Evolutionary conservation across 352 stramenopile genomes (phyloP).

Genomic region (Pythium periplocum): DNA sequence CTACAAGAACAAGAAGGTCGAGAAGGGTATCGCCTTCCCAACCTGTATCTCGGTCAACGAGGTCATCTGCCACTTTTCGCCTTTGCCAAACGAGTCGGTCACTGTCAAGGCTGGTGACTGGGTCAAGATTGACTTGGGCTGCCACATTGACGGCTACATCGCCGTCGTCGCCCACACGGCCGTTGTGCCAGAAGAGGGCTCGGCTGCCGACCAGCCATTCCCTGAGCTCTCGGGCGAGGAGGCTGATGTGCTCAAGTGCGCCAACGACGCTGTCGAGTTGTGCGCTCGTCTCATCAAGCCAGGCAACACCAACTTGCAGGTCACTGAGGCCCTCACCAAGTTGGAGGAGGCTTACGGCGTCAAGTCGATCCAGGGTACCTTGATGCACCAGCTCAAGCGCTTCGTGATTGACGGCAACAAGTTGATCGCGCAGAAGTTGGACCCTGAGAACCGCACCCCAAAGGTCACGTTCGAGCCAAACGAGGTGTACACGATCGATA

Average conservation of each 20-base stretch:
- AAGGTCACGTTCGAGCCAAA: slow-evolving; percentile 94
- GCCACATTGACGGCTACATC: slow-evolving; percentile 99
- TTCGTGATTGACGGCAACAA: slow-evolving; percentile 99
- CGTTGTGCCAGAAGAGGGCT: slow-evolving; percentile 86
- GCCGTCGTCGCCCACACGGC: slow-evolving; percentile 97
- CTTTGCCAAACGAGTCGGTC: slow-evolving; percentile 86
- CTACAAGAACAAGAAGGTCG: slow-evolving; percentile 96
- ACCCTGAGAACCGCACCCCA: slow-evolving; percentile 83
- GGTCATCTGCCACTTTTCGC: slow-evolving; percentile 98
- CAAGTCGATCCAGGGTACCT: slow-evolving; percentile 94
- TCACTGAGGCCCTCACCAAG: slow-evolving; percentile 93
- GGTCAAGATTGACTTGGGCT: slow-evolving; percentile 96
- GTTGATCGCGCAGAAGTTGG: slow-evolving; percentile 90
- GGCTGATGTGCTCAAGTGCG: slow-evolving; percentile 96
- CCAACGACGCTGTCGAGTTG: slow-evolving; percentile 96
- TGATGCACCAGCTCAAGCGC: slow-evolving; percentile 99
- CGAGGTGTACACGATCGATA: slow-evolving; percentile 99
- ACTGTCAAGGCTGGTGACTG: slow-evolving; percentile 76
- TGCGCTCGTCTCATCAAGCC: slow-evolving; percentile 96
- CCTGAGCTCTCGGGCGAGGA: slow-evolving; percentile 59
- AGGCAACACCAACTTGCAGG: slow-evolving; percentile 95
- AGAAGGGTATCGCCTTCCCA: slow-evolving; percentile 99
- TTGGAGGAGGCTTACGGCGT: slow-evolving; percentile 96
- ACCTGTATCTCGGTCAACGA: slow-evolving; percentile 99
- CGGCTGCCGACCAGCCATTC: slow-evolving; percentile 48